Evolutionary conservation across 2,329 filamentous ascomycete genomes (phyloP).

Genomic region (Scedosporium apiospermum): DNA sequence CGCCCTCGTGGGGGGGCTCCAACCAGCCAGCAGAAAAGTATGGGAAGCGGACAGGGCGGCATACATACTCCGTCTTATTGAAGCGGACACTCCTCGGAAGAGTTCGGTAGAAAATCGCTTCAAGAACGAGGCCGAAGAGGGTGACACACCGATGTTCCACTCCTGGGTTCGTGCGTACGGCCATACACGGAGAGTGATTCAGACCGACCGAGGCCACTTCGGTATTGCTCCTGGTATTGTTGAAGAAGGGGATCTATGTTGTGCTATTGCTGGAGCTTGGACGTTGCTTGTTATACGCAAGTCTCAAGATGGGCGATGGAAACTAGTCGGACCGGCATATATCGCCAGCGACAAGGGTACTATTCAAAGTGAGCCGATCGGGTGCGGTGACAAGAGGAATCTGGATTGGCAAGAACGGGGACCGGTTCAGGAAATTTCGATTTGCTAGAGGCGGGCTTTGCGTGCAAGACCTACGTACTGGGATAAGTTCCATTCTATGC

Average conservation of each 20-base stretch:
- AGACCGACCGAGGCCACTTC: background rate
- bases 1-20: background rate
- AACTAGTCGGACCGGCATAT: background rate
- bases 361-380: background rate
- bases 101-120: background rate
- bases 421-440: background rate
- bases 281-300: background rate
- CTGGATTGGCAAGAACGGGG: background rate
- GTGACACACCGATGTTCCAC: background rate
- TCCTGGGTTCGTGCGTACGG: conserved; percentile 2
- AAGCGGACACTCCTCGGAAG: background rate
- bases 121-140: background rate
- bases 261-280: background rate
- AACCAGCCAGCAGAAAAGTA: background rate
- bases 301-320: background rate
- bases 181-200: background rate
- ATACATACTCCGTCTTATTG: background rate
- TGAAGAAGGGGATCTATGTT: background rate
- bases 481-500: no score
- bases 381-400: background rate
- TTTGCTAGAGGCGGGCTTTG: background rate
- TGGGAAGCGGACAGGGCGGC: background rate
- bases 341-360: background rate
- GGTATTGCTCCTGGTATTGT: background rate
- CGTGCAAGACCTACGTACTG: no score